Percentiles rank a stretch among this genome's conserved stretches.
These are phyloP conservation scores for Mycena sp. DNA, from an alignment of 1,284 basidiomycete species.

Conservation along the genomic window DNA sequence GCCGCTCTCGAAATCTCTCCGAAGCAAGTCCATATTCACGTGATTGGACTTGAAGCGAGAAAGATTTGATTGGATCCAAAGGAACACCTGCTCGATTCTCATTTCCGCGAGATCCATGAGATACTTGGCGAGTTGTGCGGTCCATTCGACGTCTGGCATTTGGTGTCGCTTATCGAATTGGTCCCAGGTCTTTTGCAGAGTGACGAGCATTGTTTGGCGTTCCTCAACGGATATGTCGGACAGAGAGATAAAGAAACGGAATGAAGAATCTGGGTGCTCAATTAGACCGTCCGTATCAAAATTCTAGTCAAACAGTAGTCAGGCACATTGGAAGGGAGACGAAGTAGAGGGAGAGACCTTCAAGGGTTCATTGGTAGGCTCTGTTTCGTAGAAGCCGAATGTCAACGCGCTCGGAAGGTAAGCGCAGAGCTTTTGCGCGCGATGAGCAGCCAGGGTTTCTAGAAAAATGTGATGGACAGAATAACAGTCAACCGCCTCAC, in stretches of 20 bases:
- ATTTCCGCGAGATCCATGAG: slow-evolving; percentile 49
- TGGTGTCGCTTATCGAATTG: slow-evolving; percentile 41
- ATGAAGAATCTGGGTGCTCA: slow-evolving; percentile 44
- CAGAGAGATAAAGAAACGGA: slow-evolving; percentile 46
- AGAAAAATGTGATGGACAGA: not conserved
- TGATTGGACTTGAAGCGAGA: slow-evolving; percentile 54
- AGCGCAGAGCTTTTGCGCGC: slow-evolving; percentile 53
- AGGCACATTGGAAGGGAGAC: slow-evolving; percentile 48
- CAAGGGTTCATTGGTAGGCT: slow-evolving; percentile 55
- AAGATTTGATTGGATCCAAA: slow-evolving; percentile 61
- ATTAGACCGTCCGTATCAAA: slow-evolving; percentile 56
- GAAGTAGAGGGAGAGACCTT: slow-evolving; percentile 48
- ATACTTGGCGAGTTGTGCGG: slow-evolving; percentile 45
- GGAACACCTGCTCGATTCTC: slow-evolving; percentile 54
- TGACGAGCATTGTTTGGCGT: slow-evolving; percentile 43
- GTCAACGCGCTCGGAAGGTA: slow-evolving; percentile 55
- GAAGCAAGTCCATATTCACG: slow-evolving; percentile 55
- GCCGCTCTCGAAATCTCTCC: slow-evolving; percentile 52
- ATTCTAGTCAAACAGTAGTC: slow-evolving; percentile 59
- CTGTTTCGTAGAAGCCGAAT: slow-evolving; percentile 56
- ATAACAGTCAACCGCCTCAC: slow-evolving; percentile 44
- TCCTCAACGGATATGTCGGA: slow-evolving; percentile 22
- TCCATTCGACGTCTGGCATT: slow-evolving; percentile 52
- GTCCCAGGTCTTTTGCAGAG: slow-evolving; percentile 47
- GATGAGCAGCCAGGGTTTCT: slow-evolving; percentile 70